Evolutionary conservation across 2,329 filamentous ascomycete genomes (phyloP), one percentile per base, ranked within the genome.

Genomic region (Pseudopyrenochaeta lycopersici): DNA sequence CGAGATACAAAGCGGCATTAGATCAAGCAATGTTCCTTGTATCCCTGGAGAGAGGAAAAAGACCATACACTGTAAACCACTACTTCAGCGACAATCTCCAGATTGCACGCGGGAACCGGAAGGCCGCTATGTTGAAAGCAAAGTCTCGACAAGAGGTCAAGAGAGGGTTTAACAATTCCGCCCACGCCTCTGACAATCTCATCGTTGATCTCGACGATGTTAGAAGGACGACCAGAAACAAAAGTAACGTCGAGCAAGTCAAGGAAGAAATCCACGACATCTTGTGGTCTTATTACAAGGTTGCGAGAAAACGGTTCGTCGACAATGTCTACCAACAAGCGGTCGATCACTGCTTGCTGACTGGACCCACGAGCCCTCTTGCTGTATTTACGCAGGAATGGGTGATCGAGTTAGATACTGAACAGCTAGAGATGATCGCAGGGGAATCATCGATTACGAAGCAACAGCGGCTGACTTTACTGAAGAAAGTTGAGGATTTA

Each of bases 261-360:
- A 15, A 15, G 2, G 20, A 45, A 17, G 48, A 50, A 11, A 50
- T 50, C 1, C 48, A 50, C 32, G 40, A 50, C 48, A 50, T 50
- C 12, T 17, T 50, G 3, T 30, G 15, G 33, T 31, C 48, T 9
- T 50, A 50, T 17, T 50, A 50, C 17, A 45, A 31, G 14, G 48
- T 45, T 32, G 20, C 21, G 7, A 23, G 40, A 4, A 50, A 50
- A 45, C 20, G n/a, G 2, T 50, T 50, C 18, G 48, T 50, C 10
- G 48, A 50, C 40, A 45, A 27, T 17, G 23, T 50, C 5, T 45
- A 23, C 18, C 27, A 12, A 17, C 48, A 45, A 27, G 20, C 40
- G 1, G 17, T 27, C 1, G 27, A 31, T 9, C 18, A 45, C 48
- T 27, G 17, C 42, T 30, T 27, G 20, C 39, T 33, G 15, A 33